These are phyloP conservation scores for Aspergillus sp. DNA, from an alignment of 2,329 filamentous ascomycete genomes.

Conservation along the genomic window DNA sequence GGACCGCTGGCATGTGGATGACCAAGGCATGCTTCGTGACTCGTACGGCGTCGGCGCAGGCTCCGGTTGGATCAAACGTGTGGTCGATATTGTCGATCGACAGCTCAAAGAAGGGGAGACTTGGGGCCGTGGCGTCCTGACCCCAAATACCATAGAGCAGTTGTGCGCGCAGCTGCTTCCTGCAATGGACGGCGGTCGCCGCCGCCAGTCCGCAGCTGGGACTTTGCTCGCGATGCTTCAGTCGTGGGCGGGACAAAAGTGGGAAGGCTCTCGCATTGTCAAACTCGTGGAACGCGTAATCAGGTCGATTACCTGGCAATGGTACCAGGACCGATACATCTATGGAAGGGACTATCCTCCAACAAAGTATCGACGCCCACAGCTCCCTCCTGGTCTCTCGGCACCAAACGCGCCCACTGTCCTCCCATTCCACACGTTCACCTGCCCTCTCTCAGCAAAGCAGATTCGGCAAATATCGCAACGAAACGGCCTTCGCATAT, in stretches of 20 bases:
- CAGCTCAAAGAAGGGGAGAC: constrained; percentile 83
- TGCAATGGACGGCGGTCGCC: constrained; percentile 30
- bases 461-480: constrained; percentile 95
- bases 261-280: constrained; percentile 86
- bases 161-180: constrained; percentile 55
- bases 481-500: constrained; percentile 90
- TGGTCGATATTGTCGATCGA: constrained; percentile 86
- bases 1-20: constrained; percentile 93
- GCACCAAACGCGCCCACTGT: constrained; percentile 91
- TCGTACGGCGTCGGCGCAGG: constrained; percentile 66
- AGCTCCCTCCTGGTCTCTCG: constrained; percentile 71
- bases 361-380: constrained; percentile 71
- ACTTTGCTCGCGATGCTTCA: constrained; percentile 46
- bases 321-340: constrained; percentile 84
- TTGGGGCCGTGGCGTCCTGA: constrained; percentile 79
- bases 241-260: constrained; percentile 73
- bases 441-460: constrained; percentile 86
- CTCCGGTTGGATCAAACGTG: constrained; percentile 82
- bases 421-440: constrained; percentile 96
- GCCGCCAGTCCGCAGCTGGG: constrained; percentile 30
- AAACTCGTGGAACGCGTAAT: constrained; percentile 83
- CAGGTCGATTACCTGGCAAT: constrained; percentile 76
- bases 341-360: constrained; percentile 60
- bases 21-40: constrained; percentile 80
- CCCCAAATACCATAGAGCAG: constrained; percentile 57